Evolutionary conservation across 257 asterid genomes (phyloP).

Genomic region (Catharanthus roseus): DNA sequence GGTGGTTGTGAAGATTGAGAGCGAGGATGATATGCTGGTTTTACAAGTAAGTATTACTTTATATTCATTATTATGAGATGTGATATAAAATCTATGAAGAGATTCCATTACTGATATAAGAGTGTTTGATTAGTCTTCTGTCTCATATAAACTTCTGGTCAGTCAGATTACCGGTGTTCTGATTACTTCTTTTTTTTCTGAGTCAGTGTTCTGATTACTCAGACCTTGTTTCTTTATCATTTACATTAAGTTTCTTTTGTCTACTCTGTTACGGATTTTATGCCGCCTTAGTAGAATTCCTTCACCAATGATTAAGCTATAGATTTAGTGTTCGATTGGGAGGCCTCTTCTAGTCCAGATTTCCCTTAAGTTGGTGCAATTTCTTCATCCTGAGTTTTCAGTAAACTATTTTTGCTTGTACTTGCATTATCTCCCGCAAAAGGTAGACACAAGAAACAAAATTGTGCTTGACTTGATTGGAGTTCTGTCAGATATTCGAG

Average conservation of each 20-base stretch:
- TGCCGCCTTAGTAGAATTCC: not conserved
- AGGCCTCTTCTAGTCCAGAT: not conserved
- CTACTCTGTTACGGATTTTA: not conserved
- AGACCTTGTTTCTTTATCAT: too few relatives aligned
- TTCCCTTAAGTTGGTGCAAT: not conserved
- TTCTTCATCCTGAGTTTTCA: not conserved
- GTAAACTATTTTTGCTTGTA: not conserved
- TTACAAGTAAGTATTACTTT: constrained; percentile 53
- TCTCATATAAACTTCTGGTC: too few relatives aligned
- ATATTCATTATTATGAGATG: not conserved
- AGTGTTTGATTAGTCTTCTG: too few relatives aligned
- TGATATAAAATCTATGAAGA: constrained; percentile 1
- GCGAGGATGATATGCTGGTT: constrained; percentile 77
- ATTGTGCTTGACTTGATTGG: not conserved
- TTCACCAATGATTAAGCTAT: not conserved
- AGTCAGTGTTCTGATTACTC: too few relatives aligned
- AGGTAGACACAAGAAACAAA: not conserved
- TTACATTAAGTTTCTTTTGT: too few relatives aligned
- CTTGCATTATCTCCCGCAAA: not conserved
- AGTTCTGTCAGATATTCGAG: not conserved
- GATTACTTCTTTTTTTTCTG: too few relatives aligned
- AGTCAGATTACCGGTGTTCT: too few relatives aligned
- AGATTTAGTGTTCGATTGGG: not conserved
- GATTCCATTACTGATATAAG: too few relatives aligned
- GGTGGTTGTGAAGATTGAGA: constrained; percentile 90